A percentile compares a stretch with the other conserved stretches of the same genome.
Evolutionary conservation across 2,329 filamentous ascomycete genomes (phyloP).

Genomic region (Sporothrix phasma): DNA sequence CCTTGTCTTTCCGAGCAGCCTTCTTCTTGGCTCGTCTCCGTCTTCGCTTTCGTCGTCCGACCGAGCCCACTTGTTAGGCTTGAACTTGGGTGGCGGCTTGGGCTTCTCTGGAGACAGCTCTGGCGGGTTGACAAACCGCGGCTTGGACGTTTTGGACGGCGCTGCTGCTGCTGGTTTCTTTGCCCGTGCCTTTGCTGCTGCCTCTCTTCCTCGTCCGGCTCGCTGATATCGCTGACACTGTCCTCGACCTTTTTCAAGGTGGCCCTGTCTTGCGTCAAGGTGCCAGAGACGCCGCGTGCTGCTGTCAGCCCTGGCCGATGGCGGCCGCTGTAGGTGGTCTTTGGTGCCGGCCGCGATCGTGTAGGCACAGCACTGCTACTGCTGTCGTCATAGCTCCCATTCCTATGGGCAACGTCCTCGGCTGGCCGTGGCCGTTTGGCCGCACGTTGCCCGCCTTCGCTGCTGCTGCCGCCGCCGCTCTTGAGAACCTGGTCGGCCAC

Average conservation of each 20-base stretch:
- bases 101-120: not conserved
- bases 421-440: slow-evolving; percentile 3
- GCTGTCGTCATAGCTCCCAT: not conserved
- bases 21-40: not conserved
- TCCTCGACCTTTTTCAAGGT: not conserved
- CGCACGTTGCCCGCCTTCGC: not conserved
- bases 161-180: too few species aligned
- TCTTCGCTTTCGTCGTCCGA: not conserved
- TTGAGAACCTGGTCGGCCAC: not conserved
- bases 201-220: not conserved
- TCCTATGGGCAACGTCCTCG: not conserved
- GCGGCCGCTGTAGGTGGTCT: not conserved
- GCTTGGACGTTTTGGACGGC: too few species aligned
- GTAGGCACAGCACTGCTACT: not conserved
- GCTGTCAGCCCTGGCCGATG: not conserved
- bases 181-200: not conserved
- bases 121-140: not conserved
- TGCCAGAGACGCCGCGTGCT: not conserved
- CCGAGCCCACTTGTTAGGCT: slow-evolving; percentile 3
- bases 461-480: not conserved
- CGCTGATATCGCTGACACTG: not conserved
- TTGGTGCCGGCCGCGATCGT: not conserved
- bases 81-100: slow-evolving; percentile 6
- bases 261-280: not conserved
- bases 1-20: not conserved